Conservation (phyloP, 164 flowering plant genomes). For the Kalanchoe fedtschenkoi region DNA sequence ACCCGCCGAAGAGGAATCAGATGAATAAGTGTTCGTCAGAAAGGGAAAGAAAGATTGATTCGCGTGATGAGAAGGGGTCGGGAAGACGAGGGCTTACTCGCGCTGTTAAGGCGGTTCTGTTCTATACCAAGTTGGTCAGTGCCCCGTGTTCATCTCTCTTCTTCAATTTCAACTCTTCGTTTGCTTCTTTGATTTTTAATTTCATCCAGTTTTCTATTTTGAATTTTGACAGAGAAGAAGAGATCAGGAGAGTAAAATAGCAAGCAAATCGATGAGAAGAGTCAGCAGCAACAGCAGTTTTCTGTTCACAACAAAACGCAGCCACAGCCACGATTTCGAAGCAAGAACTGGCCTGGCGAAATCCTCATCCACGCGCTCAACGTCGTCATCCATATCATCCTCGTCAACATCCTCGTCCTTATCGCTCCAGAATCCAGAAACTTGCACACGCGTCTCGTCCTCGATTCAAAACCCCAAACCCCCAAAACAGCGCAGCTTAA, state of each 20-base stretch:
- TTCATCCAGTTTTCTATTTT: no score
- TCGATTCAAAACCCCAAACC: not conserved
- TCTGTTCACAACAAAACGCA: not conserved
- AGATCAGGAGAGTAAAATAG: not conserved
- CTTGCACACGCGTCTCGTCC: not conserved
- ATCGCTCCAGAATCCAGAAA: not conserved
- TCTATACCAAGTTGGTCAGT: not conserved
- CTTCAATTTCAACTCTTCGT: not conserved
- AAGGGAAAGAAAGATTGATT: not conserved
- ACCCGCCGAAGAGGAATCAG: no score
- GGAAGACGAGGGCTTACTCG: not conserved
- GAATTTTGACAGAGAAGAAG: not conserved
- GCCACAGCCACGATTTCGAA: not conserved
- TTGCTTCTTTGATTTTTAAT: not conserved
- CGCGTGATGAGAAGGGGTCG: not conserved
- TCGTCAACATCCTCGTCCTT: not conserved
- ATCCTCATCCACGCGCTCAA: not conserved
- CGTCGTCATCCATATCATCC: not conserved
- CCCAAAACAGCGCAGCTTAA: not conserved
- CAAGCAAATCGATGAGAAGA: no score
- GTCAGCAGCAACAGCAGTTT: no score
- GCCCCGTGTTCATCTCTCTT: not conserved
- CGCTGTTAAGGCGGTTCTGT: not conserved
- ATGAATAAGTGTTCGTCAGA: not conserved
- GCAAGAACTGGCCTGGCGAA: no score